These are phyloP conservation scores for Sugiyamaella qingdaonensis DNA, from an alignment of 805 yeast species.

Conservation along the genomic window DNA sequence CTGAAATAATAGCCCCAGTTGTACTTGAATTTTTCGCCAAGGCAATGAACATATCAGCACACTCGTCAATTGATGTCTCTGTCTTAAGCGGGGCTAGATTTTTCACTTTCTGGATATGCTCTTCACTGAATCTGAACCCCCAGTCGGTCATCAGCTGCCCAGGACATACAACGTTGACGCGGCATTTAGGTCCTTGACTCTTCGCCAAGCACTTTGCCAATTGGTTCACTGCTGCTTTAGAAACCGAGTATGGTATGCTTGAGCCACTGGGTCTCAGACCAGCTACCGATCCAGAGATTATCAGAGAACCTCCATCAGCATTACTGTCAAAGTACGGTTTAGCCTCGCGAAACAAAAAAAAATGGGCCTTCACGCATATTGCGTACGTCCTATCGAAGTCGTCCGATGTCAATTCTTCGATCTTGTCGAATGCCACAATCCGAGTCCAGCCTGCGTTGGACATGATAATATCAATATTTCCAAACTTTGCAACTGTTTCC, in stretches of 20 bases:
- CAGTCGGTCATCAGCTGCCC: conserved; percentile 28
- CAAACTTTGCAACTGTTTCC: conserved; percentile 29
- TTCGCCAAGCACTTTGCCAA: conserved; percentile 28
- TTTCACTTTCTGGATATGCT: conserved; percentile 17
- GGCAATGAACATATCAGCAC: conserved; percentile 25
- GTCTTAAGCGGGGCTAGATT: conserved; percentile 15
- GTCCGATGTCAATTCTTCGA: conserved; percentile 30
- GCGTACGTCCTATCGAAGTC: conserved; percentile 26
- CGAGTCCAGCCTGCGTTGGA: conserved; percentile 36
- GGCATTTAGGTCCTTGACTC: conserved; percentile 21
- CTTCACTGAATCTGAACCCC: conserved; percentile 28
- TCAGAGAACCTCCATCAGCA: conserved; percentile 36
- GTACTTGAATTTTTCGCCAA: conserved; percentile 24
- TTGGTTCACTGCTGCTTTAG: conserved; percentile 33
- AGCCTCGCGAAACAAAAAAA: conserved; percentile 31
- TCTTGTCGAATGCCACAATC: conserved; percentile 27
- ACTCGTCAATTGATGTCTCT: conserved; percentile 21
- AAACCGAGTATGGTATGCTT: conserved; percentile 37
- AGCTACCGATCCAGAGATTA: conserved; percentile 36
- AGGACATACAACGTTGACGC: conserved; percentile 24
- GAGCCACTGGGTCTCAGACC: conserved; percentile 32
- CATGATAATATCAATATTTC: conserved; percentile 35
- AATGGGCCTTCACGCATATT: conserved; percentile 33
- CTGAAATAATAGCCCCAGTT: conserved; percentile 34
- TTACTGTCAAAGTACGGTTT: conserved; percentile 30